These are phyloP conservation scores for Dryas alaskensis DNA, from an alignment of 306 rosid species.

Conservation along the genomic window DNA sequence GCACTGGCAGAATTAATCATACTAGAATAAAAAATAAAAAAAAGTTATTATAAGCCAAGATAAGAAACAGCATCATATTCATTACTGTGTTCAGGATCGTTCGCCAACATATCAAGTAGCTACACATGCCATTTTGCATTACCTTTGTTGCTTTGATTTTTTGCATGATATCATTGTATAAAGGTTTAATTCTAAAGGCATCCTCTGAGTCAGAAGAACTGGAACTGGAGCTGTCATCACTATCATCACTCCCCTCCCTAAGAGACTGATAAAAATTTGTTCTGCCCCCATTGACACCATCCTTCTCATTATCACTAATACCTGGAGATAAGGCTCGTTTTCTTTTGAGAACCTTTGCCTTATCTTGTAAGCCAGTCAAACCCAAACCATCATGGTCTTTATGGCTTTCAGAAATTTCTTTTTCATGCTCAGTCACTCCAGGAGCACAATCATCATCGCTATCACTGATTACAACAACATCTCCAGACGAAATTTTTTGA, in stretches of 20 bases:
- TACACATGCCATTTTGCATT: constrained; percentile 5
- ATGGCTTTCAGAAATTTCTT: neutral
- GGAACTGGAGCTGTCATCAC: constrained; percentile 18
- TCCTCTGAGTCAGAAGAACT: constrained; percentile 22
- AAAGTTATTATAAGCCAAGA: neutral
- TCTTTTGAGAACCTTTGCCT: constrained; percentile 20
- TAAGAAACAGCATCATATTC: constrained; percentile 14
- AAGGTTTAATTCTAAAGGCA: too few relatives aligned
- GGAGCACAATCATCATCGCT: constrained; percentile 29
- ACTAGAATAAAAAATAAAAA: neutral
- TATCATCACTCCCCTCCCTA: neutral
- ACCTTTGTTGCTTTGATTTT: constrained; percentile 8
- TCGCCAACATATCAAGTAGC: neutral
- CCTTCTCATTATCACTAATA: neutral
- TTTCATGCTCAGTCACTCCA: neutral
- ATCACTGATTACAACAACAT: neutral
- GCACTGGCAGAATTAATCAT: neutral
- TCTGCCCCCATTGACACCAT: constrained; percentile 5
- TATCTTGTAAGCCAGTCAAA: neutral
- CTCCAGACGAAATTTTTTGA: constrained; percentile 4
- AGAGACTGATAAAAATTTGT: neutral
- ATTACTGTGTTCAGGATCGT: too few relatives aligned
- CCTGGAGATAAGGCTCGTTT: constrained; percentile 9
- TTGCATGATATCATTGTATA: neutral
- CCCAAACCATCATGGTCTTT: neutral